Conservation (phyloP, 805 yeast genomes). For the Teunomyces pallodes region DNA sequence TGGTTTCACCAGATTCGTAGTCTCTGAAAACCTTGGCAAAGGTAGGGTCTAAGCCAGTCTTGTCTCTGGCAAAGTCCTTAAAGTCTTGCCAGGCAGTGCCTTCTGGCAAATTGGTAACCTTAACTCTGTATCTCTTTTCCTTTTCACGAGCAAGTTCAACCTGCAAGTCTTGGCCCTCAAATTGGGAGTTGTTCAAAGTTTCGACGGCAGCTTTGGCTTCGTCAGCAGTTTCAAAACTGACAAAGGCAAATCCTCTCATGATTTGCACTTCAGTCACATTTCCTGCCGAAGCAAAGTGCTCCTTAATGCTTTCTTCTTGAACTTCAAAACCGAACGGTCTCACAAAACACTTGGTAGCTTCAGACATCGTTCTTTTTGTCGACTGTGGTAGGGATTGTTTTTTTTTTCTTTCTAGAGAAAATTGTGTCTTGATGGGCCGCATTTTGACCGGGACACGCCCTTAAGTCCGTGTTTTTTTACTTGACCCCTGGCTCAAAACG, state of each 20-base stretch:
- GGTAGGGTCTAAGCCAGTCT: slow-evolving; percentile 60
- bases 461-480: not conserved
- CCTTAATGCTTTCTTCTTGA: slow-evolving; percentile 58
- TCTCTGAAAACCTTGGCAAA: slow-evolving; percentile 53
- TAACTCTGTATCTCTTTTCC: slow-evolving; percentile 61
- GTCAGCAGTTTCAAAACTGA: slow-evolving; percentile 72
- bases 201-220: slow-evolving; percentile 50
- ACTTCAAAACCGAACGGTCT: slow-evolving; percentile 61
- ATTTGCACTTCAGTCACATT: slow-evolving; percentile 65
- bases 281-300: slow-evolving; percentile 65
- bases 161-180: slow-evolving; percentile 49
- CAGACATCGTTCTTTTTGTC: slow-evolving; percentile 10
- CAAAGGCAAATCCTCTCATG: slow-evolving; percentile 84
- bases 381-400: not conserved
- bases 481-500: not conserved
- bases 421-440: not conserved
- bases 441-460: not conserved
- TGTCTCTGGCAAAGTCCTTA: slow-evolving; percentile 85
- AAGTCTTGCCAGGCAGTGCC: slow-evolving; percentile 84
- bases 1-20: slow-evolving; percentile 44
- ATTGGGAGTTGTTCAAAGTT: slow-evolving; percentile 43
- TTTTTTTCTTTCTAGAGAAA: not conserved
- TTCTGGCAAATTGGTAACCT: slow-evolving; percentile 68
- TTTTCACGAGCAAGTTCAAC: slow-evolving; percentile 56
- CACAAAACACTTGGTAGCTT: slow-evolving; percentile 41